Evolutionary conservation across 139 green algal species (phyloP), one percentile per base, ranked within the genome.

Genomic region (Coccomyxa sp.): DNA sequence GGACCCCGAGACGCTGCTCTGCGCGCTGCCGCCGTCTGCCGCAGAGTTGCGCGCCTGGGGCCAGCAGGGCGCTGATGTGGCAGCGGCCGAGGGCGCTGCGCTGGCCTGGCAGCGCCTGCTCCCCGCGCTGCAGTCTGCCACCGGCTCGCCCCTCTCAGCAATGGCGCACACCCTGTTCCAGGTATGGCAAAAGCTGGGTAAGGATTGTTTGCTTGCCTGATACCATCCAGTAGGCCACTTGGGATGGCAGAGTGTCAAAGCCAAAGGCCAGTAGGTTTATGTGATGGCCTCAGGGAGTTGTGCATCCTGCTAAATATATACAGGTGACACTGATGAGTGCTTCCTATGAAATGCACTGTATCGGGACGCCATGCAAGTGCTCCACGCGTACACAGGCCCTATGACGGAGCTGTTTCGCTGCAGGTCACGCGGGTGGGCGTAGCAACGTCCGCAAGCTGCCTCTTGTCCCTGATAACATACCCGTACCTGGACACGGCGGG

Each of bases 61-160:
- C 14, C 12, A 29, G 10, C 69, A 34, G 14, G 34, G 76, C 39
- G 64, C 38, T 7, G 80, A 86, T 68, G 78, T 78, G n/a, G 73
- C 55, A 34, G 84, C 82, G 4, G 55, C 64, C 6, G 84, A 88
- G 75, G 79, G 73, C 27, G 79, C 73, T 50, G 78, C 74, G 44
- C 9, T 74, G n/a, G 76, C 80, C 72, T 88, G 86, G 86, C 76
- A 86, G 72, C 50, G 81, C 36, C 78, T 90, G 73, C 70, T 88
- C 39, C 84, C 85, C 29, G 54, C 81, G 55, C 81, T 83, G 36
- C 22, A 36, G 6, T 50, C 54, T 41, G 34, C 55, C 54, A 14
- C 70, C 80, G 71, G 74, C 72, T 8, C 69, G 58, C 6, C 78
- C 6, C 72, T 55, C 6, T 40, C 22, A 64, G 78, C 73, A 0